phyloP scores from a whole-genome alignment of 306 rosid species.

The cucumber (Cucumis sativus) region Cucumber_9930_V3 NC_026657.2:11134501-11135000 shows the following conservation, averaged over 20 bases:
- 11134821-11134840: too few species aligned
- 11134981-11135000: too few species aligned
- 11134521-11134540: conserved; percentile 7
- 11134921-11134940: too few species aligned
- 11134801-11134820: not conserved
- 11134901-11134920: too few species aligned
- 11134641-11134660: conserved; percentile 1
- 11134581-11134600: conserved; percentile 26
- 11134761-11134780: conserved; percentile 27
- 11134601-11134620: conserved; percentile 32
- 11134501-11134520: not conserved
- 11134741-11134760: conserved; percentile 42
- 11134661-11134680: conserved; percentile 56
- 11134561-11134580: conserved; percentile 53
- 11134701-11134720: conserved; percentile 39
- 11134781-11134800: too few species aligned
- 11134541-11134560: conserved; percentile 29
- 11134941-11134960: too few species aligned
- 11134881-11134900: too few species aligned
- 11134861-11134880: too few species aligned
- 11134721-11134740: not conserved
- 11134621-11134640: not conserved
- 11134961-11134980: too few species aligned
- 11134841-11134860: too few species aligned
- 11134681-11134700: not conserved